Evolutionary conservation across 345 rosid genomes (phyloP), one percentile per base, ranked within the genome.

Genomic region (Camelina hispida): DNA sequence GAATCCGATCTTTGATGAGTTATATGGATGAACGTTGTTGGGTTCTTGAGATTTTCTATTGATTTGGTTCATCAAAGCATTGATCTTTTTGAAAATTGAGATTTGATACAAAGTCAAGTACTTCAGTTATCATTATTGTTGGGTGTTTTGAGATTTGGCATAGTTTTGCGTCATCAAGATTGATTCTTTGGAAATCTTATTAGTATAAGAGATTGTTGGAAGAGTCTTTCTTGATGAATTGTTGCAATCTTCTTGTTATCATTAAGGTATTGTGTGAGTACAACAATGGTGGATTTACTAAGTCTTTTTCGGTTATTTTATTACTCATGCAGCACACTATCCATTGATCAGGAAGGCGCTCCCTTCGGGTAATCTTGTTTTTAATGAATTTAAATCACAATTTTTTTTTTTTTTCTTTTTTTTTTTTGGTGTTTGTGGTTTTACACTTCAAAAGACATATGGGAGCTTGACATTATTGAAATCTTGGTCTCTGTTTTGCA

Each of bases 321-420:
- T 47, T 75, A 25, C 11, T 86, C 73, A 73, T 83, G 85, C 89
- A 93, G 98, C 73, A 90, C 98, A 10, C 57, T 93, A 61, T 86
- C 98, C 15, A 54, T 70, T 46, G 94, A 93, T 16, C 71, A 88
- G 73, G 83, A 86, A 23, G 98, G 98, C 66, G 89, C 96, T 17
- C 98, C 98, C 0, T 93, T 87, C 42, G 98, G 98, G 96, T 93
- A 80, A 58, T 52, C n/a, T 55, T 53, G 23, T 69, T 22, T 22
- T 62, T 18, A 13, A 23, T 16, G 12, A 34, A 46, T 72, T 16
- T 28, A 52, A 5, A 50, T 42, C 38, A 48, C 40, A 37, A 61
- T 34, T 6, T 34, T 13, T 46, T 54, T 25, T 23, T 2, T 23
- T 6, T n/a, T n/a, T n/a, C n/a, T 6, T 34, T 13, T 46, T 54